Evolutionary conservation across 257 asterid genomes (phyloP).

Genomic region (Petunia secreta): DNA sequence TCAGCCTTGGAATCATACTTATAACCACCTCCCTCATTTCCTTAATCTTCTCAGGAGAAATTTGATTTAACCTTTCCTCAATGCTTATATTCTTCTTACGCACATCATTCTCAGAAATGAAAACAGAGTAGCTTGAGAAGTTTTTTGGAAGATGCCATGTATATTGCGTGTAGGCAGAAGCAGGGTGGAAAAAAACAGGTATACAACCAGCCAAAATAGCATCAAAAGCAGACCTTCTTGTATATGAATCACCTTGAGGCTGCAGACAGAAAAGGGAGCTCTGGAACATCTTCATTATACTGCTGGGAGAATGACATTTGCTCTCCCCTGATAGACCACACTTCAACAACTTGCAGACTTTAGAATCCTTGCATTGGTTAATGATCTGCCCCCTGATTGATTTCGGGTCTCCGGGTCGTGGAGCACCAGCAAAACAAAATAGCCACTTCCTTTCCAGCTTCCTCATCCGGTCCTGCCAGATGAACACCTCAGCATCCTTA

Average conservation of each 20-base stretch:
- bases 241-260: conserved; percentile 88
- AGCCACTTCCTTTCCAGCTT: conserved; percentile 62
- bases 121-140: conserved; percentile 61
- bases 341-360: conserved; percentile 58
- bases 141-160: conserved; percentile 86
- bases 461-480: conserved; percentile 84
- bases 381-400: conserved; percentile 81
- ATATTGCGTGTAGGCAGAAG: conserved; percentile 85
- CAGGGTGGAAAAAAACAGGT: conserved; percentile 91
- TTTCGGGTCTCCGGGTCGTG: conserved; percentile 65
- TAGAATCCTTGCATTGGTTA: conserved; percentile 68
- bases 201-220: conserved; percentile 89
- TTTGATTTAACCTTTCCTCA: conserved; percentile 56
- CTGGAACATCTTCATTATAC: conserved; percentile 87
- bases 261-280: conserved; percentile 80
- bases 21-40: conserved; percentile 76
- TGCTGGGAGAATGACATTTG: conserved; percentile 81
- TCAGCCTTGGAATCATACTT: conserved; percentile 69
- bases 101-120: conserved; percentile 71
- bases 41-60: conserved; percentile 57
- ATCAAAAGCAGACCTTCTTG: conserved; percentile 91
- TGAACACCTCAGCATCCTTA: conserved; percentile 57
- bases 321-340: conserved; percentile 71
- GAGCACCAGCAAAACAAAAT: conserved; percentile 91
- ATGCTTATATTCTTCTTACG: conserved; percentile 54